phyloP scores from a whole-genome alignment of 1,284 basidiomycete species.

The Cryptococcus maquisensis region DNA sequence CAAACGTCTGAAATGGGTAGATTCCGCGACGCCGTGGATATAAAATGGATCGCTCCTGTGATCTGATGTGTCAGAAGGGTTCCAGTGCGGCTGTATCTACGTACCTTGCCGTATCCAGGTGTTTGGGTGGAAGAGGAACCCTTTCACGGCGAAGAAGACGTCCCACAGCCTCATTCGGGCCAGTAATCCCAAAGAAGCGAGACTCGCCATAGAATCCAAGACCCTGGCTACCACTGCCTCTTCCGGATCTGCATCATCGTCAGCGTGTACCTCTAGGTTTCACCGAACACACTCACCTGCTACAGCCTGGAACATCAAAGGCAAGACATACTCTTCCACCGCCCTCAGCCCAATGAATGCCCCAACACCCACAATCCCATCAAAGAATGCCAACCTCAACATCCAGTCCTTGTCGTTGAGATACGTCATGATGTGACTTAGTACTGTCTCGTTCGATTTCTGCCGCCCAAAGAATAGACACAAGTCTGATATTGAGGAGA shows the following conservation, averaged over 20 bases:
- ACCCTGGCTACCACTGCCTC: slow-evolving; percentile 89
- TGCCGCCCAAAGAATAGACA: slow-evolving; percentile 90
- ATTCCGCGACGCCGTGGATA: slow-evolving; percentile 74
- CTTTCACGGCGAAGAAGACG: slow-evolving; percentile 75
- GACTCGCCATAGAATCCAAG: slow-evolving; percentile 72
- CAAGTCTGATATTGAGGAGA: slow-evolving; percentile 73
- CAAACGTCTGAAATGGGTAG: slow-evolving; percentile 82
- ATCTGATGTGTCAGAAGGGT: not conserved
- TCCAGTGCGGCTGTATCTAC: slow-evolving; percentile 8
- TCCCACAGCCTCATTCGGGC: slow-evolving; percentile 93
- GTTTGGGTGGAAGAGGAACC: slow-evolving; percentile 93
- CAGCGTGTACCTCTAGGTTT: not conserved
- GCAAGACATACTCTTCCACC: slow-evolving; percentile 71
- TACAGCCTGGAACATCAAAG: slow-evolving; percentile 86
- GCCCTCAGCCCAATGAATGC: slow-evolving; percentile 83
- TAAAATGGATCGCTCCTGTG: slow-evolving; percentile 75
- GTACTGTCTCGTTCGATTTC: slow-evolving; percentile 87
- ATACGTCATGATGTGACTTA: slow-evolving; percentile 98
- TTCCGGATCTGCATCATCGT: slow-evolving; percentile 68
- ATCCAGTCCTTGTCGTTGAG: slow-evolving; percentile 94
- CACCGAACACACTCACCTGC: slow-evolving; percentile 59
- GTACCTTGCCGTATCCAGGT: slow-evolving; percentile 90
- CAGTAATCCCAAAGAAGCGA: slow-evolving; percentile 81
- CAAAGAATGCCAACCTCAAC: slow-evolving; percentile 85
- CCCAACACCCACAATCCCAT: slow-evolving; percentile 90